Evolutionary conservation across 2,329 filamentous ascomycete genomes (phyloP).

Genomic region (Madurella fahalii): DNA sequence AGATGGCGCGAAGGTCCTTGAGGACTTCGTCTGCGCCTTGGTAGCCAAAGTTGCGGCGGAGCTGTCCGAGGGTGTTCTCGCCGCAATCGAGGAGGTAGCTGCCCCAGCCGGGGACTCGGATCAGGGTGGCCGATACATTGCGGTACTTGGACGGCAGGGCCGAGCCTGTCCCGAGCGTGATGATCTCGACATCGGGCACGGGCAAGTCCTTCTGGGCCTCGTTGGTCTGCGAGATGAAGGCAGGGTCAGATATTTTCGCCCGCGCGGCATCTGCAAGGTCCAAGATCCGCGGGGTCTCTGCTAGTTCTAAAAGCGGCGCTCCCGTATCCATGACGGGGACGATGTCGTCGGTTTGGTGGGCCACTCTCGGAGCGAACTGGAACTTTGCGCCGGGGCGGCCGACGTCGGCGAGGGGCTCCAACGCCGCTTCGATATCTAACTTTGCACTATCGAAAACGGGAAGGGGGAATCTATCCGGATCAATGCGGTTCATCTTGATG

Average conservation of each 20-base stretch:
- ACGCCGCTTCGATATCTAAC: conserved; percentile 14
- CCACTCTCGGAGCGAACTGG: conserved; percentile 44
- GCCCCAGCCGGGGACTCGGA: conserved; percentile 80
- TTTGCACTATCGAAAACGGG: conserved; percentile 59
- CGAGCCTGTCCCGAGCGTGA: conserved; percentile 86
- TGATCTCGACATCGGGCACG: conserved; percentile 72
- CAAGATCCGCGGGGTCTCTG: conserved; percentile 38
- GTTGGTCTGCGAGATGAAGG: conserved; percentile 47
- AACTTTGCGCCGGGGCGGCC: conserved; percentile 44
- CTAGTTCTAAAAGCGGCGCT: conserved; percentile 39
- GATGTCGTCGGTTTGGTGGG: conserved; percentile 44
- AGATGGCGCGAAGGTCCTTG: conserved; percentile 74
- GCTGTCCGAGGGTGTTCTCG: conserved; percentile 85
- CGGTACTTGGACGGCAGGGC: conserved; percentile 87
- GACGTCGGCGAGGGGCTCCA: conserved; percentile 4
- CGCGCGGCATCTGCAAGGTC: conserved; percentile 48
- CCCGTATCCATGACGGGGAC: conserved; percentile 47
- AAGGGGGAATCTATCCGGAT: conserved; percentile 67
- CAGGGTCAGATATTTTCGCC: conserved; percentile 37
- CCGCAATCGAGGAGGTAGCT: conserved; percentile 88
- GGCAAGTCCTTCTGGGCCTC: conserved; percentile 62
- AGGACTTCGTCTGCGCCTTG: conserved; percentile 67
- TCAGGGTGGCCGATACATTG: conserved; percentile 85
- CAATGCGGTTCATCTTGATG: conserved; percentile 67
- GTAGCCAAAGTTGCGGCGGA: conserved; percentile 67